phyloP scores from a whole-genome alignment of 2,329 filamentous ascomycete species.

The Xylaria sp. region DNA sequence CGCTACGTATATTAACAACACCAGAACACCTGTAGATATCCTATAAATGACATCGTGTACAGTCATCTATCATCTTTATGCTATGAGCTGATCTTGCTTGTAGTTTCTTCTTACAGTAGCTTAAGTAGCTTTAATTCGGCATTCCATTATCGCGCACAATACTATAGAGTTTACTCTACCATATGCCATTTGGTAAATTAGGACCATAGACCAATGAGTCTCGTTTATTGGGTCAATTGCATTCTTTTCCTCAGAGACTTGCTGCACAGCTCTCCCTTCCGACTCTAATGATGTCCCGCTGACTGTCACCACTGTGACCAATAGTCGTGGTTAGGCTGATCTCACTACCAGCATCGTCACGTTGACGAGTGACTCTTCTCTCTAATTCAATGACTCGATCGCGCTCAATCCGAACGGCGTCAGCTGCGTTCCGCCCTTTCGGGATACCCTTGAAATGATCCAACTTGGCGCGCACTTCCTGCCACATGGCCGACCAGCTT shows the following conservation, averaged over 20 bases:
- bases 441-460: slow-evolving; percentile 45
- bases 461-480: slow-evolving; percentile 42
- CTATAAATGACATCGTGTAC: background rate
- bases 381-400: slow-evolving; percentile 46
- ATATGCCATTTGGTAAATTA: background rate
- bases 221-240: background rate
- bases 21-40: slow-evolving; percentile 10
- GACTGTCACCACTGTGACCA: slow-evolving; percentile 17
- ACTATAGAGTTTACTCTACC: background rate
- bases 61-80: too few species aligned
- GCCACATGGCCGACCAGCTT: slow-evolving; percentile 60
- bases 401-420: slow-evolving; percentile 46
- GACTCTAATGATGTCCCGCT: slow-evolving; percentile 18
- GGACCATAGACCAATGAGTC: background rate
- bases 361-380: slow-evolving; percentile 34
- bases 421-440: slow-evolving; percentile 43
- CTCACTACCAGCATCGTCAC: slow-evolving; percentile 35
- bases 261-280: slow-evolving; percentile 13
- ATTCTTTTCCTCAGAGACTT: slow-evolving; percentile 12
- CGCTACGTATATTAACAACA: slow-evolving; percentile 64
- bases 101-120: too few species aligned
- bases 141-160: background rate
- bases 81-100: too few species aligned
- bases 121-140: background rate
- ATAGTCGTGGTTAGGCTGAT: slow-evolving; percentile 36